Conservation (phyloP, 139 green algal genomes). For the Gonium pectorale region DNA sequence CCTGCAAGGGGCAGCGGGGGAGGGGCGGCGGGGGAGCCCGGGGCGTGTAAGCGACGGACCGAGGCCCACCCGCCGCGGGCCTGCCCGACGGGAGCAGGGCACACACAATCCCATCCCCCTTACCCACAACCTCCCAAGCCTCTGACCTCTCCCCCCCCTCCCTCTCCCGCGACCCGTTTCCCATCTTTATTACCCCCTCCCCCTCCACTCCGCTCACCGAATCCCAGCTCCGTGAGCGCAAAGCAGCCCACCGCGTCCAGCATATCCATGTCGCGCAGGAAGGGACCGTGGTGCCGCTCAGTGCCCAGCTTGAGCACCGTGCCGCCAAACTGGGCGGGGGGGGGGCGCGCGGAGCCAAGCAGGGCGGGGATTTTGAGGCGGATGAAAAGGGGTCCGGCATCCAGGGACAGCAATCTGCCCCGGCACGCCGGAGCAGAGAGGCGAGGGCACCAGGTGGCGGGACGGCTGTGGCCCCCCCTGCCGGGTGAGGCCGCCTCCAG, state of each 20-base stretch:
- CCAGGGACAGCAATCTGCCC: too few relatives aligned
- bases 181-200: background rate
- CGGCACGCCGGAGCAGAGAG: too few relatives aligned
- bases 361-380: background rate
- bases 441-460: too few relatives aligned
- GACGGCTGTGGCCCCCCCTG: too few relatives aligned
- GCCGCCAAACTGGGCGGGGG: slow-evolving; percentile 52
- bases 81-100: too few relatives aligned
- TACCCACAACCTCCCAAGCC: background rate
- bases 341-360: background rate
- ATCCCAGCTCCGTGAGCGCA: slow-evolving; percentile 93
- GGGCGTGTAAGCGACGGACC: too few relatives aligned
- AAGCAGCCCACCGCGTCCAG: slow-evolving; percentile 81
- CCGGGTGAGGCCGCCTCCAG: too few relatives aligned
- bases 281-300: slow-evolving; percentile 75
- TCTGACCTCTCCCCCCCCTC: background rate
- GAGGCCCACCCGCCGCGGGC: too few relatives aligned
- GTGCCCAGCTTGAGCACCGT: slow-evolving; percentile 93
- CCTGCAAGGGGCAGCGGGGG: slow-evolving; percentile 41
- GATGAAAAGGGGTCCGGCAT: too few relatives aligned
- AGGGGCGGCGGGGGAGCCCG: background rate
- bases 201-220: slow-evolving; percentile 57
- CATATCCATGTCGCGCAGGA: slow-evolving; percentile 81
- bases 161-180: background rate
- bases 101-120: too few relatives aligned